A percentile compares a stretch with the other conserved stretches of the same genome.
Evolutionary conservation across 2,329 filamentous ascomycete genomes (phyloP).

Genomic region (Sclerotinia nivalis): DNA sequence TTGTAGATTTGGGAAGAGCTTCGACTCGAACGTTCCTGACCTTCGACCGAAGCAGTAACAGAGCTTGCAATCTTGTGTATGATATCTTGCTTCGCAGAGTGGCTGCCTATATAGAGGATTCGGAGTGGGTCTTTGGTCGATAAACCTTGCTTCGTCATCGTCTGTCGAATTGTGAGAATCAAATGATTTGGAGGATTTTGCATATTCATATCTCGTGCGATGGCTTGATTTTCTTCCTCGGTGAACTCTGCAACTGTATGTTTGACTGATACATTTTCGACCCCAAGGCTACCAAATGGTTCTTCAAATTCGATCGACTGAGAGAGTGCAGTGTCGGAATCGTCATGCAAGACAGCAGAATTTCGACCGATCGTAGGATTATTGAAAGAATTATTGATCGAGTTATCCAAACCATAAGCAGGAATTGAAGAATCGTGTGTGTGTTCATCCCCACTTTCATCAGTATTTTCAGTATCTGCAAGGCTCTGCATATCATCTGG

Average conservation of each 20-base stretch:
- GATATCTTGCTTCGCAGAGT: constrained; percentile 46
- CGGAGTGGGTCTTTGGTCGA: constrained; percentile 50
- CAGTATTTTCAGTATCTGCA: constrained; percentile 41
- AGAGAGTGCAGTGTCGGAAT: constrained; percentile 36
- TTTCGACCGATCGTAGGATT: constrained; percentile 40
- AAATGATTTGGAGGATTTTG: constrained; percentile 43
- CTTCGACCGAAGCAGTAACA: constrained; percentile 46
- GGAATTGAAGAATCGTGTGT: constrained; percentile 28
- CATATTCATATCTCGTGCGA: constrained; percentile 42
- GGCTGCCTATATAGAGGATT: constrained; percentile 52
- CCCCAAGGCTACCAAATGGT: constrained; percentile 41
- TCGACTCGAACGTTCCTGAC: constrained; percentile 39
- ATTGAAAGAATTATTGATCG: constrained; percentile 36
- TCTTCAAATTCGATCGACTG: constrained; percentile 51
- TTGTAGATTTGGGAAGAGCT: constrained; percentile 51
- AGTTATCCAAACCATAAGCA: constrained; percentile 34
- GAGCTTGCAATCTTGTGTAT: constrained; percentile 52
- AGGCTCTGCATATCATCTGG: constrained; percentile 42
- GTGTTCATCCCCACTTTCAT: constrained; percentile 40
- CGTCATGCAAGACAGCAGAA: constrained; percentile 36
- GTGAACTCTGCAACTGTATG: constrained; percentile 49
- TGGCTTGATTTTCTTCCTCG: constrained; percentile 45
- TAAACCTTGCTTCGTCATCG: constrained; percentile 50
- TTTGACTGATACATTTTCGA: constrained; percentile 48
- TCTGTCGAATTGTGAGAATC: constrained; percentile 49